Base-by-base conservation (phyloP, 257 asterid genomes). In the Solanum pennellii region DNA sequence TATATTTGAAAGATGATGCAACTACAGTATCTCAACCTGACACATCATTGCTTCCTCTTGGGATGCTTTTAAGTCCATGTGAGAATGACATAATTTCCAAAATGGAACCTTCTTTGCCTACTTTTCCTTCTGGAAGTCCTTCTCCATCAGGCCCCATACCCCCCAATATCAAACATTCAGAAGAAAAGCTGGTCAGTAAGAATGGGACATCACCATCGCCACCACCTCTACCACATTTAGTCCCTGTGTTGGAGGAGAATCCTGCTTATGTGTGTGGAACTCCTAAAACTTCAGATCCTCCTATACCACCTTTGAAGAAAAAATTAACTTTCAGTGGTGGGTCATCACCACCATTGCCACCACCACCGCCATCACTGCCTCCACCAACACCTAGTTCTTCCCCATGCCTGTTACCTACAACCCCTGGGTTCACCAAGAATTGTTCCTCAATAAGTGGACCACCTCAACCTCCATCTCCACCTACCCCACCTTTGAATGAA, bases 291-390 rank as follows among this genome's bases (percentile, higher is more conserved):
- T 21, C 66, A 59, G 66, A 25, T 59, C 12, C 66, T 59, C 25
- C 66, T 59, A 59, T 25, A 59, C 66, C 66, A 20, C 25, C 66
- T 59, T 59, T 59, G 25, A 59, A 59, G 66, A 12, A 20, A 59
- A 59, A 59, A 8, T 59, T 59, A 20, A 20, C 66, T 59, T 20
- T 59, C 66, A 59, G 66, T 59, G 66, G 66, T 20, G 66, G 66
- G 66, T 20, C 12, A 20, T 59, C 66, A 59, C 66, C 25, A 56
- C 65, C 65, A 18, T n/a, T n/a, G 0, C 11, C 89, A 21, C 89
- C 37, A 68, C 89, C 86, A 25, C 87, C 88, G 7, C 82, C 92
- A 10, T 87, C 89, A 2, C 88, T 82, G 5, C 65, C 89, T 23
- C 76, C 35, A 1, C 82, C 82, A 44, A 44, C 66, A 5, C 87